Evolutionary conservation across 1,139 yeast species (phyloP).

Genomic region (Wickerhamomyces sp.): DNA sequence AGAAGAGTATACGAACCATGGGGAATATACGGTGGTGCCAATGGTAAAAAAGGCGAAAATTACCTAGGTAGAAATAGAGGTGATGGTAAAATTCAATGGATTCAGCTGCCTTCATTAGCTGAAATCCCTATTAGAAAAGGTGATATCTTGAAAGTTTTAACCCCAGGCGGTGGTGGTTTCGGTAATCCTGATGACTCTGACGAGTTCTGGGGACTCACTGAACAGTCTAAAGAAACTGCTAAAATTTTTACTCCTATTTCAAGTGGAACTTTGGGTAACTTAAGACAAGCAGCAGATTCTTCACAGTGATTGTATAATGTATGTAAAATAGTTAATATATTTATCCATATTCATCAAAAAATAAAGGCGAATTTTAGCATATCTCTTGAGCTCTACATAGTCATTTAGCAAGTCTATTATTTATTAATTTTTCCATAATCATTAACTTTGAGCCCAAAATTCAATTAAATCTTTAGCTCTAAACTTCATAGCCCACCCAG

Average conservation of each 20-base stretch:
- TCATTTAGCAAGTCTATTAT: background rate
- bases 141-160: conserved; percentile 38
- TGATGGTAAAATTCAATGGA: conserved; percentile 26
- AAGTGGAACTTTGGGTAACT: conserved; percentile 28
- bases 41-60: conserved; percentile 27
- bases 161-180: conserved; percentile 54
- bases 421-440: too few relatives aligned
- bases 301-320: too few relatives aligned
- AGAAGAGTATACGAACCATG: conserved; percentile 30
- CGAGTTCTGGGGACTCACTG: conserved; percentile 24
- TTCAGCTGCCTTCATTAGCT: conserved; percentile 25
- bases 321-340: too few relatives aligned
- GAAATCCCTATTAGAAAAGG: conserved; percentile 33
- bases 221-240: conserved; percentile 1
- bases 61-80: conserved; percentile 27
- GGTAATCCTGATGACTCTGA: conserved; percentile 28
- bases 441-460: conserved; percentile 27
- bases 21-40: conserved; percentile 28
- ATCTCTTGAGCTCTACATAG: too few relatives aligned
- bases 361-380: too few relatives aligned
- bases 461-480: conserved; percentile 32
- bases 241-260: conserved; percentile 23
- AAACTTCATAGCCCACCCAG: conserved; percentile 39
- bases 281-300: conserved; percentile 25
- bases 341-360: too few relatives aligned